Evolutionary conservation across 768 basidiomycete genomes (phyloP).

Genomic region (Lactarius trivialis): DNA sequence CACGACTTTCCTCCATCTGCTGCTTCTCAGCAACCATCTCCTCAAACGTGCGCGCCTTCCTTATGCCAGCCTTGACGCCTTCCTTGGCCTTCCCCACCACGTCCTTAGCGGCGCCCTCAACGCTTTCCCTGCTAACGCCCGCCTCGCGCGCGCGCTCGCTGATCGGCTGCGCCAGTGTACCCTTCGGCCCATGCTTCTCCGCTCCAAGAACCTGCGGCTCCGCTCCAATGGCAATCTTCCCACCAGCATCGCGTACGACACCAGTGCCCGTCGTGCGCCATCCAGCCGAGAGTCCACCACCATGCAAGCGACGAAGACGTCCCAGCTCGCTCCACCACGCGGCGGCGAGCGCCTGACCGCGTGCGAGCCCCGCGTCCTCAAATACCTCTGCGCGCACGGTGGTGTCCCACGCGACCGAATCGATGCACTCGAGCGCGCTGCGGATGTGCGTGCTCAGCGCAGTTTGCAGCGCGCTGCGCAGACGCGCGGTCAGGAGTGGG

Average conservation of each 20-base stretch:
- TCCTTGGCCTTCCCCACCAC: constrained; percentile 27
- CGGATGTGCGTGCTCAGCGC: constrained; percentile 52
- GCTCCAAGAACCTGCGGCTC: constrained; percentile 69
- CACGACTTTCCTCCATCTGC: constrained; percentile 28
- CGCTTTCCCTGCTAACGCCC: constrained; percentile 26
- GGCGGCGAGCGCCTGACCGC: constrained; percentile 44
- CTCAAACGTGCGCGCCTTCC: constrained; percentile 30
- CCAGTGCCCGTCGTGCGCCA: constrained; percentile 60
- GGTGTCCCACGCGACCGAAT: constrained; percentile 55
- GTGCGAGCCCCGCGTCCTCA: constrained; percentile 50
- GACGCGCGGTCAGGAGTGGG: constrained; percentile 49
- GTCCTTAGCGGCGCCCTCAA: constrained; percentile 25
- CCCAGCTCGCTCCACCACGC: constrained; percentile 70
- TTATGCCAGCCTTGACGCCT: constrained; percentile 26
- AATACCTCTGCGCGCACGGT: constrained; percentile 55
- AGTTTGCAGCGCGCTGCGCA: constrained; percentile 55
- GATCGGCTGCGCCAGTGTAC: constrained; percentile 40
- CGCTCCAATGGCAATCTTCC: constrained; percentile 57
- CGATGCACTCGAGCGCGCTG: constrained; percentile 44
- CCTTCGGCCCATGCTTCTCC: constrained; percentile 61
- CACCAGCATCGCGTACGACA: constrained; percentile 37
- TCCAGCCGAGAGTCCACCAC: constrained; percentile 35
- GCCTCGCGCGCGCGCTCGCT: constrained; percentile 33
- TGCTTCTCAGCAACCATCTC: constrained; percentile 31
- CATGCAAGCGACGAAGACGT: constrained; percentile 37